phyloP scores from a whole-genome alignment of 2,329 filamentous ascomycete species.

The Hypoxylon sp. region DNA sequence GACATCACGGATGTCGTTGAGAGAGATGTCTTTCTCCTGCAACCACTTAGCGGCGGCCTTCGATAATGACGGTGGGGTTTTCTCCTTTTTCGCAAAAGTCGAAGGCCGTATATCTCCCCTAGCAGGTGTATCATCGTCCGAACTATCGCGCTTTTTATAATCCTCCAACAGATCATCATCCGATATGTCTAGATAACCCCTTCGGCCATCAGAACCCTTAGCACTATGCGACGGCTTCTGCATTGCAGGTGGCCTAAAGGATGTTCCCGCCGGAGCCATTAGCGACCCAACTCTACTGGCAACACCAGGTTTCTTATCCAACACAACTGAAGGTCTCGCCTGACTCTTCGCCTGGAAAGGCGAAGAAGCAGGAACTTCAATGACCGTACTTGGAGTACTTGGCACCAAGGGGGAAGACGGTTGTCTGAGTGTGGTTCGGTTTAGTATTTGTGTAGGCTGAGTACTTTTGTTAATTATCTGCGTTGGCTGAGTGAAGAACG shows the following conservation, averaged over 20 bases:
- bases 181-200: constrained; percentile 50
- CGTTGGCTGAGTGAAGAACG: constrained; percentile 63
- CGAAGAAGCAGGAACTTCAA: constrained; percentile 93
- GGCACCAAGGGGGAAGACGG: constrained; percentile 54
- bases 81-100: constrained; percentile 49
- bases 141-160: constrained; percentile 53
- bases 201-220: constrained; percentile 55
- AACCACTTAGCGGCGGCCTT: constrained; percentile 32
- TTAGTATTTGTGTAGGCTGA: constrained; percentile 60
- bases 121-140: constrained; percentile 50
- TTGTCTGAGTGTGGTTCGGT: constrained; percentile 55
- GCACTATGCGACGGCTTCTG: constrained; percentile 42
- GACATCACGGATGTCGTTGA: constrained; percentile 51
- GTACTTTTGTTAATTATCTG: constrained; percentile 64
- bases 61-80: constrained; percentile 21
- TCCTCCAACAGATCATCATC: constrained; percentile 53
- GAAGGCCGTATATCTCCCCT: constrained; percentile 53
- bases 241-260: constrained; percentile 67
- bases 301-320: constrained; percentile 32
- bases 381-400: constrained; percentile 60
- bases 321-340: constrained; percentile 31
- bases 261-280: constrained; percentile 82
- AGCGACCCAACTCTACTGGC: constrained; percentile 65
- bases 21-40: constrained; percentile 44
- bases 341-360: constrained; percentile 68